Conservation (phyloP, 805 yeast genomes). For the Yamadazyma laniorum region DNA sequence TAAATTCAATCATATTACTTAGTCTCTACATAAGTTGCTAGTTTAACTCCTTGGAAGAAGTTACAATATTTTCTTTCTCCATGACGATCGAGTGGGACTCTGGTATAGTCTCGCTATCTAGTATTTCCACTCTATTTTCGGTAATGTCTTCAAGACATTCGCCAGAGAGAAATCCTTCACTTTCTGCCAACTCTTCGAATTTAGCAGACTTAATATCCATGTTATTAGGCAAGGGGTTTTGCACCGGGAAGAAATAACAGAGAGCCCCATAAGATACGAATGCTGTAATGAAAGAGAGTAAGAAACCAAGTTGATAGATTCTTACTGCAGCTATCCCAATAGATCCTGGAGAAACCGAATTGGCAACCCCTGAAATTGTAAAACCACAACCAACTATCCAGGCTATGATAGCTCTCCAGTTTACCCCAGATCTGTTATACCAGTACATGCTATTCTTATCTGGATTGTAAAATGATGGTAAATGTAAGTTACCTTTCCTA, state of each 20-base stretch:
- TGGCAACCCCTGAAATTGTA: conserved; percentile 9
- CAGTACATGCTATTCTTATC: conserved; percentile 4
- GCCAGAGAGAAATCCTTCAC: conserved; percentile 8
- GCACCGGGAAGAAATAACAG: conserved; percentile 4
- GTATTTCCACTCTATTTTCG: not conserved
- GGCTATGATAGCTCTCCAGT: conserved; percentile 25
- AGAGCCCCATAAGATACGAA: conserved; percentile 7
- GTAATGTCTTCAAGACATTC: conserved; percentile 3
- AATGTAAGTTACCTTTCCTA: conserved; percentile 9
- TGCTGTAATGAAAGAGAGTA: conserved; percentile 8
- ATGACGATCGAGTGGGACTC: not conserved
- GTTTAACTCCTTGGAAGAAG: not conserved
- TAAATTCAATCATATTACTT: not conserved
- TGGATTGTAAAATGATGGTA: conserved; percentile 6
- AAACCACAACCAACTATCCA: conserved; percentile 11
- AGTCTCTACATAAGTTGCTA: too few species aligned
- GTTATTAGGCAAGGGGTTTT: not conserved
- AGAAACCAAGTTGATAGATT: conserved; percentile 10
- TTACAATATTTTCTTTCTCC: not conserved
- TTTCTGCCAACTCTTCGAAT: conserved; percentile 6
- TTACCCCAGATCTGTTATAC: conserved; percentile 19
- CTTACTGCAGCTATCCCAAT: conserved; percentile 7
- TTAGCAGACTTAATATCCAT: conserved; percentile 1
- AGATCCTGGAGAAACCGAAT: conserved; percentile 9
- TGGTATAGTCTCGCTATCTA: not conserved